Evolutionary conservation across 176 grass and related monocot genomes (phyloP).

Genomic region (Carex littledalei): DNA sequence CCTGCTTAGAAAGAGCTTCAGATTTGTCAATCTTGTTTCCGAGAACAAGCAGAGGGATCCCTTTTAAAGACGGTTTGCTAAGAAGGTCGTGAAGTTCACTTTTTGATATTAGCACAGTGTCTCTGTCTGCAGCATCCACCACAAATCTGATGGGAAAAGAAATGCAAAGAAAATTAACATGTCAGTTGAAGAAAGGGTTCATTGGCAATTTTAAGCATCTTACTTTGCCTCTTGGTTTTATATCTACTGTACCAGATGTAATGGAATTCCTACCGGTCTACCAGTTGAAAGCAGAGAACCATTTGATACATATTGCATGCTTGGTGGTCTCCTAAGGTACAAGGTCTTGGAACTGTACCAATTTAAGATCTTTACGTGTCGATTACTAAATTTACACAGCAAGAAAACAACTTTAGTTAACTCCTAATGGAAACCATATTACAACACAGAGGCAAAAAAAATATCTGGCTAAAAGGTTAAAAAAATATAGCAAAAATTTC

Average conservation of each 20-base stretch:
- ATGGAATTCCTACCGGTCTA: not conserved
- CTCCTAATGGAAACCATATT: not conserved
- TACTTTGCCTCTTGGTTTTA: not conserved
- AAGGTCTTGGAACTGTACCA: not conserved
- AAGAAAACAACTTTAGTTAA: not conserved
- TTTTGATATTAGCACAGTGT: slow-evolving; percentile 82
- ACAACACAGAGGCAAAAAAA: not conserved
- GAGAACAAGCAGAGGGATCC: slow-evolving; percentile 89
- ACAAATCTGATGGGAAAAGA: slow-evolving; percentile 46
- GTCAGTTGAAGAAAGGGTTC: not conserved
- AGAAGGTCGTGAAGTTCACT: slow-evolving; percentile 91
- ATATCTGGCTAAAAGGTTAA: not conserved
- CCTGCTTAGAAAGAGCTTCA: slow-evolving; percentile 79
- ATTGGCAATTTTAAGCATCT: not conserved
- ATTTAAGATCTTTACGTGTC: not conserved
- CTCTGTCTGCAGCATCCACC: slow-evolving; percentile 86
- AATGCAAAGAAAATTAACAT: not conserved
- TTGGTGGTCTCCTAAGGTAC: not conserved
- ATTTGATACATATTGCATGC: not conserved
- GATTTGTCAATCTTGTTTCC: slow-evolving; percentile 99
- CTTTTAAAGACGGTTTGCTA: slow-evolving; percentile 70
- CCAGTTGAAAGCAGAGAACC: not conserved
- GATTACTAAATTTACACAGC: not conserved
- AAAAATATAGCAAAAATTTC: not conserved
- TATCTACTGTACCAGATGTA: not conserved